These are phyloP conservation scores for Annona squamosa DNA, from an alignment of 164 flowering plant genomes.

Conservation along the genomic window DNA sequence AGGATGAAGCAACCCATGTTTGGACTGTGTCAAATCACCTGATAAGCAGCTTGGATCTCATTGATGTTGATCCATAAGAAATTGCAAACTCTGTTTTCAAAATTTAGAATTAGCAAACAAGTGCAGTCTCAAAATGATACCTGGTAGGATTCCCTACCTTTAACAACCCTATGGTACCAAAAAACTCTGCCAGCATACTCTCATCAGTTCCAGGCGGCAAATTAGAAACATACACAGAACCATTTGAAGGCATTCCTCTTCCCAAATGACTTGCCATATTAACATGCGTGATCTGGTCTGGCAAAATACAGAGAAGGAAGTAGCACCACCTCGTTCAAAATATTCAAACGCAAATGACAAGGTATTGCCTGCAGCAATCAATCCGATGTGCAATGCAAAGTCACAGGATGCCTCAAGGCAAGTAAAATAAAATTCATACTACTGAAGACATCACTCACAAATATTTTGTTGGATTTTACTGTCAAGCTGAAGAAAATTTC, in stretches of 20 bases:
- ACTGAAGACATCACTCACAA: not conserved
- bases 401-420: not conserved
- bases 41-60: not conserved
- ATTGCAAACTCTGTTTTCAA: not conserved
- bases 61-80: not conserved
- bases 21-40: not conserved
- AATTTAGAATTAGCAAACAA: slow-evolving; percentile 4
- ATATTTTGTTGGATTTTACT: not conserved
- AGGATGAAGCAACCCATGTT: not conserved
- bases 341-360: not conserved
- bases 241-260: slow-evolving; percentile 59
- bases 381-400: not conserved
- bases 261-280: slow-evolving; percentile 57
- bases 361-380: not conserved
- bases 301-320: not conserved
- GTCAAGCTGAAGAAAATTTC: not conserved
- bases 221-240: slow-evolving; percentile 82
- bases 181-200: slow-evolving; percentile 84
- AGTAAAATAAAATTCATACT: not conserved
- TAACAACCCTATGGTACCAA: slow-evolving; percentile 96
- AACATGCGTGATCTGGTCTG: not conserved
- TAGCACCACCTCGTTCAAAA: not conserved
- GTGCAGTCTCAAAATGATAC: slow-evolving; percentile 16
- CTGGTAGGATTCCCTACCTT: slow-evolving; percentile 60
- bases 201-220: slow-evolving; percentile 93